Evolutionary conservation across 2,329 filamentous ascomycete species (phyloP).

Genomic region (Bipolaris oryzae): DNA sequence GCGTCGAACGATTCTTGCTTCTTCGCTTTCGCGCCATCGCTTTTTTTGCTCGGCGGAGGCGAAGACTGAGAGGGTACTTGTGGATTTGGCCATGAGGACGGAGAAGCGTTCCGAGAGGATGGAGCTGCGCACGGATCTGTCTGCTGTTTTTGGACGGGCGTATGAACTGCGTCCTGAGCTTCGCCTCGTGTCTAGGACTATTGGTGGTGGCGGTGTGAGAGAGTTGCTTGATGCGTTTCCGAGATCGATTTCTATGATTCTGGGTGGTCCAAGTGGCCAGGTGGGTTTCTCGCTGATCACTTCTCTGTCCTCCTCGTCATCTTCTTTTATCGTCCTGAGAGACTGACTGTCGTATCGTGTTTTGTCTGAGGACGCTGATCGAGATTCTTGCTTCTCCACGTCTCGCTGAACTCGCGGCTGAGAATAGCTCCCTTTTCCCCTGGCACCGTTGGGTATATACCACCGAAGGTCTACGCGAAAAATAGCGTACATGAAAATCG

Average conservation of each 20-base stretch:
- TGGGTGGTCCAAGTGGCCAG: constrained; percentile 1
- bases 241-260: constrained; percentile 13
- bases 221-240: constrained; percentile 2
- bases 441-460: constrained; percentile 73
- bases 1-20: constrained; percentile 27
- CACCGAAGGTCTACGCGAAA: constrained; percentile 76
- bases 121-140: constrained; percentile 10
- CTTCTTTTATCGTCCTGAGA: constrained; percentile 1
- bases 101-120: constrained; percentile 15
- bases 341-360: constrained; percentile 2
- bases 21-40: constrained; percentile 30
- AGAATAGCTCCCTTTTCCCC: constrained; percentile 49
- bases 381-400: constrained; percentile 28
- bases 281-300: constrained; percentile 4
- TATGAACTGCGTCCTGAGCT: constrained; percentile 7
- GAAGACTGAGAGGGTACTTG: not conserved
- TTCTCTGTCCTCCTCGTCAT: constrained; percentile 5
- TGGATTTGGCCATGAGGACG: constrained; percentile 9
- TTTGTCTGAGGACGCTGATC: constrained; percentile 14
- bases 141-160: not conserved
- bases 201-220: not conserved
- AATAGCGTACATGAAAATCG: constrained; percentile 70
- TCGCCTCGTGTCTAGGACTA: not conserved
- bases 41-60: constrained; percentile 19
- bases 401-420: constrained; percentile 13